phyloP scores from a whole-genome alignment of 257 asterid genomes.

The Salvia rosmarinus region DNA sequence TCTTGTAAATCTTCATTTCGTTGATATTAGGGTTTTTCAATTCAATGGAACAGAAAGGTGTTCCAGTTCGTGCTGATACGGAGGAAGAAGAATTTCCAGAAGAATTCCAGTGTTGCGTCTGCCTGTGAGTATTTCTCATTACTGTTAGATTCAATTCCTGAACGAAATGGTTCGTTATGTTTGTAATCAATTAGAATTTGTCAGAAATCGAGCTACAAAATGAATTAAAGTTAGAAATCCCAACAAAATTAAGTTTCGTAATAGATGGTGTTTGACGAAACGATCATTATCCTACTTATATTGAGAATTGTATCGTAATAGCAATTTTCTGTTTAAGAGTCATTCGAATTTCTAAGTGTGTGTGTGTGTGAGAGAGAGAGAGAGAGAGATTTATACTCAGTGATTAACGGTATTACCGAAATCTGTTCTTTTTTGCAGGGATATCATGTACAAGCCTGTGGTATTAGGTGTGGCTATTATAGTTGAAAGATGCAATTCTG shows the following conservation, averaged over 20 bases:
- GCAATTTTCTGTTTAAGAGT: background rate
- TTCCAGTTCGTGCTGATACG: slow-evolving; percentile 22
- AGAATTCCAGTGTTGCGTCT: slow-evolving; percentile 68
- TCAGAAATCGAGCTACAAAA: background rate
- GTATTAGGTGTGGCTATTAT: slow-evolving; percentile 50
- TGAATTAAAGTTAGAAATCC: background rate
- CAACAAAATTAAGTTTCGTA: too few relatives aligned
- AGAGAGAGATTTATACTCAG: too few relatives aligned
- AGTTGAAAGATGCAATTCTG: background rate
- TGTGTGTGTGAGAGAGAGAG: too few relatives aligned
- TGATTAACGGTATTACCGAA: background rate
- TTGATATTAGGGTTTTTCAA: slow-evolving; percentile 26
- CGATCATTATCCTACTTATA: too few relatives aligned
- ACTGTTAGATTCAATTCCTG: background rate
- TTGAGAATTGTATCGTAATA: background rate
- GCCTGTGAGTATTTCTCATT: slow-evolving; percentile 50
- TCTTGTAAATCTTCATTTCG: background rate
- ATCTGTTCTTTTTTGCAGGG: slow-evolving; percentile 49
- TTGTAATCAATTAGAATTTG: background rate
- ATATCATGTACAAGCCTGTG: slow-evolving; percentile 71
- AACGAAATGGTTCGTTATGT: background rate
- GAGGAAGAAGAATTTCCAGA: slow-evolving; percentile 52
- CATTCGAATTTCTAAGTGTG: background rate
- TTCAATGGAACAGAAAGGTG: slow-evolving; percentile 52
- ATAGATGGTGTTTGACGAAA: too few relatives aligned